Base-by-base conservation (phyloP, 257 asterid genomes). In the Nicotiana tomentosiformis region DNA sequence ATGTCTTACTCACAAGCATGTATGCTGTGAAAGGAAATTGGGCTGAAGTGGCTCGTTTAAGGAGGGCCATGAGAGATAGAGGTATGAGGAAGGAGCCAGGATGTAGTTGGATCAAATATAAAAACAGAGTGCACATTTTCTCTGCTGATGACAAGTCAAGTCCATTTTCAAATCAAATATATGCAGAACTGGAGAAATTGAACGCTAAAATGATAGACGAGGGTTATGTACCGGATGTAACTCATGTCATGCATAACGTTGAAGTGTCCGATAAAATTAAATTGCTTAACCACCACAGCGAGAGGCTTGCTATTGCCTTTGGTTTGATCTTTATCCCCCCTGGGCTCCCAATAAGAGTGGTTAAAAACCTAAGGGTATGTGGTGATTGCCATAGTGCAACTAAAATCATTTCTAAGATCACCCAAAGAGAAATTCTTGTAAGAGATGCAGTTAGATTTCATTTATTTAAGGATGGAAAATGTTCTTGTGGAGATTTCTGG, bases 401-500 rank as follows among this genome's bases (percentile, higher is more conserved):
- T 43, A 90, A 90, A 84, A 78, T 86, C 26, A 88, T 90, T 79
- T 88, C 90, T 3, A 90, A 81, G 87, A 88, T 90, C 78, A 90
- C 91, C 46, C 49, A 69, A 33, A 86, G 91, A 82, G 89, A 88
- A 85, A 90, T 88, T 83, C 86, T 90, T 56, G 89, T 86, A 32
- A 77, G 92, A 84, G 91, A 90, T 88, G 83, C 89, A 11, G 85
- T 86, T 9, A 84, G 86, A 7, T 90, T 86, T 77, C 91, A 90
- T 86, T 83, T 88, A 57, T 90, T 86, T 80, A 86, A 90, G 72
- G 86, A 87, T 23, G 91, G 90, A 77, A 70, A 37, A 80, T 90
- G 92, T 77, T 90, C 92, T 57, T 88, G 89, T 82, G 90, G 91
- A 62, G 91, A 88, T 83, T 88, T 88, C 79, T 90, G 89, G 91